These are phyloP conservation scores for Xylaria nigripes DNA, from an alignment of 495 filamentous ascomycete genomes.

Conservation along the genomic window DNA sequence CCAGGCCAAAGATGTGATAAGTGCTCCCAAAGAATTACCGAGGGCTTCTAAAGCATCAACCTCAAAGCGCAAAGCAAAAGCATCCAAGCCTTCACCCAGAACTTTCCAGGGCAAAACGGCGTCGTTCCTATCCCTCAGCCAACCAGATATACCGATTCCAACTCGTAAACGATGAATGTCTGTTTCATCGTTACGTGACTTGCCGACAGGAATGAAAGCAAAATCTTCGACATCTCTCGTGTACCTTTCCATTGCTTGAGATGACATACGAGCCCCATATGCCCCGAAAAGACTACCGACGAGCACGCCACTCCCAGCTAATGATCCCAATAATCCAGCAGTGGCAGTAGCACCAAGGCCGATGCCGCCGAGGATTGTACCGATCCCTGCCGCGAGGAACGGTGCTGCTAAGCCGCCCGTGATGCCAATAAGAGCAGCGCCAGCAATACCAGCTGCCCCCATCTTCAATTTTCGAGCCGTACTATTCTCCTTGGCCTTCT, in stretches of 20 bases:
- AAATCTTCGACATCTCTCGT: slow-evolving; percentile 86
- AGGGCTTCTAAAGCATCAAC: slow-evolving; percentile 67
- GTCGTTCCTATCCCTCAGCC: slow-evolving; percentile 67
- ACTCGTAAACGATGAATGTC: slow-evolving; percentile 61
- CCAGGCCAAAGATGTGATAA: slow-evolving; percentile 77
- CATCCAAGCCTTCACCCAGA: slow-evolving; percentile 62
- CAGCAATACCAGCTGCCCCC: slow-evolving; percentile 62
- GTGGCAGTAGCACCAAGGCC: slow-evolving; percentile 67
- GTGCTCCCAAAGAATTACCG: slow-evolving; percentile 64
- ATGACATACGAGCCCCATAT: slow-evolving; percentile 77
- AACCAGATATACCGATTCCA: slow-evolving; percentile 77
- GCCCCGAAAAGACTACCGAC: slow-evolving; percentile 84
- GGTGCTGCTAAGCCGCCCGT: slow-evolving; percentile 81
- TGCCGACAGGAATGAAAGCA: slow-evolving; percentile 65
- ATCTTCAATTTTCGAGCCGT: slow-evolving; percentile 70
- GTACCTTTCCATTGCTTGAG: slow-evolving; percentile 68
- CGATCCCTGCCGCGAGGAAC: slow-evolving; percentile 75
- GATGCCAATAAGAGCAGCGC: slow-evolving; percentile 73
- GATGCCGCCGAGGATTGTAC: slow-evolving; percentile 72
- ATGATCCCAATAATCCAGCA: slow-evolving; percentile 69
- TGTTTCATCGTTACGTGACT: slow-evolving; percentile 27
- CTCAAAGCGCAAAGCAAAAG: slow-evolving; percentile 84
- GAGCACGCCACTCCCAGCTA: slow-evolving; percentile 71
- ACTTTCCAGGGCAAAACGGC: slow-evolving; percentile 70
- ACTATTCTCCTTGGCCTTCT: slow-evolving; percentile 59